Base-by-base conservation (phyloP, 768 basidiomycete genomes). In the Baorangia bicolor region DNA sequence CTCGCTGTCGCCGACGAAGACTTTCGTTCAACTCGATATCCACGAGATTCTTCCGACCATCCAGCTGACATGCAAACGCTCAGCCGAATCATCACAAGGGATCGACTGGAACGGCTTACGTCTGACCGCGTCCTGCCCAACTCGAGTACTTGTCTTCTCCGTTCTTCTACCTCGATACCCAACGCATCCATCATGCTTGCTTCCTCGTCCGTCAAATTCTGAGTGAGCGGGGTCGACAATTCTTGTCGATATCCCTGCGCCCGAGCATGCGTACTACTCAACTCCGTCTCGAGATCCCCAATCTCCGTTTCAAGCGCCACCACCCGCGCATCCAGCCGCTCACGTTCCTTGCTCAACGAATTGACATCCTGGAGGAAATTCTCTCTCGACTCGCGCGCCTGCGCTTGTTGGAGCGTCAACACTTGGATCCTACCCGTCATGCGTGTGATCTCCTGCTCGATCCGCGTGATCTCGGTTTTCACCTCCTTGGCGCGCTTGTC, bases 11-110 rank as follows among this genome's bases (percentile, higher is more conserved):
- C 9, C 95, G 83, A 21, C 86, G 81, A 14, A 98, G 78, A 62
- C 87, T 87, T 70, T 99, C 97, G 59, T 90, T 92, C 44, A 98
- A 78, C 69, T 98, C 96, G 51, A 97, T 95, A 68, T 97, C 94
- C 28, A 97, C 73, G 5, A 87, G 73, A 65, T 88, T 91, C 74
- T 92, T 94, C 59, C 78, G 79, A 13, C 84, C 81, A 38, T 90
- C 86, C 59, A 93, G 72, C 68, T 70, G 9, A 50, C 47, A 37
- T 23, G 34, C 27, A 53, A 41, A 16, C 2, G 8, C 13, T 60
- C 21, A 53, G 49, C 4, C 28, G 30, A 23, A n/a, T 27, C 51
- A 21, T 18, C 33, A 25, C 16, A 34, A 30, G 11, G 18, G 47
- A 44, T 43, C 49, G 23, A 12, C 48, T 2, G 2, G 16, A 23